Evolutionary conservation across 164 flowering plant species (phyloP).

Genomic region (Vitis amurensis): DNA sequence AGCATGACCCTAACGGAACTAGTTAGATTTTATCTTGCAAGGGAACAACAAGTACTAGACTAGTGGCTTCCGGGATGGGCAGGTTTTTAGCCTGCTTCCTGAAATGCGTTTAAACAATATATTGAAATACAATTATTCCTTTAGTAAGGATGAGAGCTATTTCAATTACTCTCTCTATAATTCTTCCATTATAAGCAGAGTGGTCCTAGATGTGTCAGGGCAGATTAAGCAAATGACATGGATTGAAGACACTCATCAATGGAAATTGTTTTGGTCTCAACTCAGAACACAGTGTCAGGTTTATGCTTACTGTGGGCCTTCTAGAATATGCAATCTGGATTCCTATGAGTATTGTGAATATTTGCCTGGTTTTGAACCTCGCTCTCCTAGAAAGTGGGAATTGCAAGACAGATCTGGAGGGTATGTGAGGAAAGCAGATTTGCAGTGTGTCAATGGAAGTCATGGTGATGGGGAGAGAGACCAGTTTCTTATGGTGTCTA

Average conservation of each 20-base stretch:
- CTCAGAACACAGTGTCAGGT: conserved; percentile 19
- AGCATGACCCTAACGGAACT: conserved; percentile 8
- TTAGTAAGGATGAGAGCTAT: conserved; percentile 14
- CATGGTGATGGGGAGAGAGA: too few species aligned
- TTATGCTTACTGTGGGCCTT: too few species aligned
- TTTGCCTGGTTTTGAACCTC: conserved; percentile 23
- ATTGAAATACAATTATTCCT: conserved; percentile 12
- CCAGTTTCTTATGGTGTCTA: too few species aligned
- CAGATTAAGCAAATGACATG: conserved; percentile 15
- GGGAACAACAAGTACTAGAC: conserved; percentile 11
- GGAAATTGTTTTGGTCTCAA: conserved; percentile 21
- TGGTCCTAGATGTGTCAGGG: too few species aligned
- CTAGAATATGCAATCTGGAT: too few species aligned
- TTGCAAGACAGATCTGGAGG: not conserved
- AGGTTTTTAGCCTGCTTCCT: conserved; percentile 14
- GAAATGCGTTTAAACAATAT: conserved; percentile 14
- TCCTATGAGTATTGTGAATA: conserved; percentile 10
- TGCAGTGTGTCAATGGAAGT: too few species aligned
- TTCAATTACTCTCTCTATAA: too few species aligned
- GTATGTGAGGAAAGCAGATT: too few species aligned
- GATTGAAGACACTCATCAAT: conserved; percentile 7
- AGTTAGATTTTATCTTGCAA: conserved; percentile 12
- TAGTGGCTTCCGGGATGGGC: conserved; percentile 26
- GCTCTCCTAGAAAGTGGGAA: conserved; percentile 1
- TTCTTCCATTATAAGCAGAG: too few species aligned